These are phyloP conservation scores for Verticillium longisporum DNA, from an alignment of 2,329 filamentous ascomycete genomes.

Conservation along the genomic window DNA sequence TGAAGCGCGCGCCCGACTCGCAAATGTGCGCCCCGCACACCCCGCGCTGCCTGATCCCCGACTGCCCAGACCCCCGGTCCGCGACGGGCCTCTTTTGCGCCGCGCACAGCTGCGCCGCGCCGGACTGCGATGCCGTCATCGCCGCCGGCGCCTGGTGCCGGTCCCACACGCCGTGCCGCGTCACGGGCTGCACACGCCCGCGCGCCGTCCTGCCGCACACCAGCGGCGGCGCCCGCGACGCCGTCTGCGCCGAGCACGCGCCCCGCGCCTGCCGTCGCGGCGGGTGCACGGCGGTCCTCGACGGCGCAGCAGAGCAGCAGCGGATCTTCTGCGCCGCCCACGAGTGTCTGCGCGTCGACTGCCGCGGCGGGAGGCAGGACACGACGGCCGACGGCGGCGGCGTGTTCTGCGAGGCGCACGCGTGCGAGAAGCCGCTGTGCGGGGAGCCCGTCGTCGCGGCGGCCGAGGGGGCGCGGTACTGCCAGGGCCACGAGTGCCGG, in stretches of 20 bases:
- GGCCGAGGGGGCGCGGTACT: conserved; percentile 5
- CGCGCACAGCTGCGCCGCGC: conserved; percentile 9
- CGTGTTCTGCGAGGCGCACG: conserved; percentile 6
- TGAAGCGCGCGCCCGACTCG: conserved; percentile 6
- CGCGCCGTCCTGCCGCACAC: conserved; percentile 1
- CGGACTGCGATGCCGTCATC: conserved; percentile 10
- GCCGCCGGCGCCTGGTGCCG: conserved; percentile 11
- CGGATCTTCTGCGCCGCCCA: conserved; percentile 5
- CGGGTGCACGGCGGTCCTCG: neutral
- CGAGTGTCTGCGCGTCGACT: conserved; percentile 3
- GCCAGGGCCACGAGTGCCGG: conserved; percentile 7
- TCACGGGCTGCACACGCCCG: conserved; percentile 6
- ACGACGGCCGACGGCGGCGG: neutral
- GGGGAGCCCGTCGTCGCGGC: neutral
- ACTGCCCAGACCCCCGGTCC: conserved; percentile 7
- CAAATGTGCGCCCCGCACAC: conserved; percentile 10
- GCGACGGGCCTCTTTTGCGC: conserved; percentile 8
- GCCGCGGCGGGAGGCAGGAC: neutral
- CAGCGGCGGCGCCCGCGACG: neutral
- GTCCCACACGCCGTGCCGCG: conserved; percentile 9
- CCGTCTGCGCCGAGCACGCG: conserved; percentile 1
- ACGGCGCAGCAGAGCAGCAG: neutral
- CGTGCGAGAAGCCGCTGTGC: conserved; percentile 6
- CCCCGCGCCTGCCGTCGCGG: conserved; percentile 3
- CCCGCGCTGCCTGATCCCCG: conserved; percentile 8